Base-by-base conservation (phyloP, 1,284 basidiomycete species). In the Trametes polyzona region DNA sequence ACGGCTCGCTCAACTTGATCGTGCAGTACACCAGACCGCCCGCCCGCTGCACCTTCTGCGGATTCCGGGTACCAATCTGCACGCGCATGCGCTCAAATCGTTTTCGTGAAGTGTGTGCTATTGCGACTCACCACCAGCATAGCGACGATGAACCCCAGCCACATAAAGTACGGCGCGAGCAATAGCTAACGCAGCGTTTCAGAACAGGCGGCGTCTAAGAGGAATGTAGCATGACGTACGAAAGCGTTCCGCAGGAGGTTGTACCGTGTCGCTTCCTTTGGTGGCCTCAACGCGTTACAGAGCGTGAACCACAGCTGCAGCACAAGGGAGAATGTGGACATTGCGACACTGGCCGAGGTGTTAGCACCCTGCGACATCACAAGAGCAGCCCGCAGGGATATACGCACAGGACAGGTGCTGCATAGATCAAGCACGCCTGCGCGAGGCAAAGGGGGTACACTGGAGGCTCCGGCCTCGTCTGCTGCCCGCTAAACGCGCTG, bases 401-500 rank as follows among this genome's bases (percentile, higher is more conserved):
- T 14, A 67, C 71, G 42, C 51, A 74, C 73, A 73, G 54, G 2
- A 66, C 62, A 16, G 73, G 72, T 12, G 72, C 69, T 11, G 70
- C 66, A 55, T 74, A 74, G 14, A 74, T 67, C 37, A 69, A 54
- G 1, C 65, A 62, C 6, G 70, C 69, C 44, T 74, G 73, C 14
- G 70, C 61, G 9, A 73, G 57, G 51, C 73, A 74, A 1, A 70
- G 51, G 11, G 63, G 59, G 29, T 55, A 66, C 2, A 49, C 27
- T 3, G 65, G 63, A 16, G 53, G 56, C 46, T 56, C 54, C 4
- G 48, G 36, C 12, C 58, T 46, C 11, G 58, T 61, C 53, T 66
- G 64, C 32, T 60, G 54, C 14, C 64, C 64, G 16, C 56, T 42
- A 16, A 64, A 59, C 11, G 60, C 57, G 17, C 64, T 66, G 14